These are phyloP conservation scores for Aspergillus felis DNA, from an alignment of 2,329 filamentous ascomycete genomes.

Conservation along the genomic window DNA sequence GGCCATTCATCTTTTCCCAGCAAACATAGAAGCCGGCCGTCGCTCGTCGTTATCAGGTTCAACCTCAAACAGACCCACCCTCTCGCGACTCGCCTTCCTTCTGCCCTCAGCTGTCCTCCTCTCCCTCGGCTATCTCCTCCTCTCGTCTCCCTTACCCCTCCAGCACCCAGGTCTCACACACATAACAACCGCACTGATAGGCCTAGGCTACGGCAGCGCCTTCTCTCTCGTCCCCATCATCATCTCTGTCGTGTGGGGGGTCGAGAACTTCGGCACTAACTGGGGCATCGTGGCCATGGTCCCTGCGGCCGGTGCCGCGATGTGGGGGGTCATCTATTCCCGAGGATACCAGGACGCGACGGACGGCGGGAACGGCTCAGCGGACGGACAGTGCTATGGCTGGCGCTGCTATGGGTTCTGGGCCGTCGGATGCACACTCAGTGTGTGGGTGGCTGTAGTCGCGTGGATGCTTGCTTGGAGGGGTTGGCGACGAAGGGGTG, in stretches of 20 bases:
- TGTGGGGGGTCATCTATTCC: slow-evolving; percentile 90
- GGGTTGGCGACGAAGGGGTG: slow-evolving; percentile 73
- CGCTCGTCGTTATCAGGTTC: slow-evolving; percentile 28
- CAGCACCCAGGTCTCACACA: slow-evolving; percentile 79
- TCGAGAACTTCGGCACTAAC: slow-evolving; percentile 97
- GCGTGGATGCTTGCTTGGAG: slow-evolving; percentile 79
- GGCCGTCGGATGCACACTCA: slow-evolving; percentile 68
- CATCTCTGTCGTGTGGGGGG: slow-evolving; percentile 95
- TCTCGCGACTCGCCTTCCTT: slow-evolving; percentile 79
- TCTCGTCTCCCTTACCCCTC: slow-evolving; percentile 75
- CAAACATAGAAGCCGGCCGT: slow-evolving; percentile 41
- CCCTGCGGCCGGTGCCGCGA: slow-evolving; percentile 78
- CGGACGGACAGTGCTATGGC: slow-evolving; percentile 70
- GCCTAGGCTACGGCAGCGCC: slow-evolving; percentile 86
- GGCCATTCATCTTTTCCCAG: slow-evolving; percentile 57
- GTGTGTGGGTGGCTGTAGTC: slow-evolving; percentile 71
- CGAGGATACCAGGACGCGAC: slow-evolving; percentile 34
- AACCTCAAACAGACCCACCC: slow-evolving; percentile 42
- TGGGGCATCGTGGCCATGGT: slow-evolving; percentile 94
- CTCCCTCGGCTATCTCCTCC: slow-evolving; percentile 69
- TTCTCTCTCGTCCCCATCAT: slow-evolving; percentile 90
- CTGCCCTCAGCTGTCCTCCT: slow-evolving; percentile 70
- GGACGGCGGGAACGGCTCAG: slow-evolving; percentile 39
- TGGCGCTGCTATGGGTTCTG: slow-evolving; percentile 82
- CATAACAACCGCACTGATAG: slow-evolving; percentile 77